Conservation (phyloP, 192 early-diverging fungal genomes). For the Funneliformis mosseae region DNA sequence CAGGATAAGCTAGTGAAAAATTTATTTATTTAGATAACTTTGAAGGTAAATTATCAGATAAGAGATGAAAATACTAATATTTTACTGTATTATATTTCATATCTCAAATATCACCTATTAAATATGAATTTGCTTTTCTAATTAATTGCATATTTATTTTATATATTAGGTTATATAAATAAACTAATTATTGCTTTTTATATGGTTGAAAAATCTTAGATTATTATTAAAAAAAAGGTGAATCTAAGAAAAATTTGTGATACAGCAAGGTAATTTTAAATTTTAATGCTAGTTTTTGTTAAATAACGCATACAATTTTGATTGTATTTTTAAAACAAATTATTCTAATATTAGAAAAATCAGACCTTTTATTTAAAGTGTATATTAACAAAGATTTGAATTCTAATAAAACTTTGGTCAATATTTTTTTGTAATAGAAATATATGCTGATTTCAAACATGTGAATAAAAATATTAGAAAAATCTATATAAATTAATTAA, state of each 20-base stretch:
- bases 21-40: not conserved
- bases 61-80: too few relatives aligned
- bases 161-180: too few relatives aligned
- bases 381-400: not conserved
- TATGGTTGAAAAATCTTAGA: not conserved
- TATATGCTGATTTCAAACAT: not conserved
- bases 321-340: not conserved
- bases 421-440: not conserved
- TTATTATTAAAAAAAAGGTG: not conserved
- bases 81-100: too few relatives aligned
- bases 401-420: not conserved
- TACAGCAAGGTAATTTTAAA: not conserved
- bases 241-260: not conserved
- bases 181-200: not conserved
- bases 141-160: too few relatives aligned
- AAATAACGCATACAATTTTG: not conserved
- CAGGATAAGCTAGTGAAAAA: not conserved
- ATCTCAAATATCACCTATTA: too few relatives aligned
- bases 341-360: not conserved
- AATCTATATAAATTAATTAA: too few relatives aligned
- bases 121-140: too few relatives aligned
- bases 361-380: not conserved
- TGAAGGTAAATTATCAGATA: not conserved
- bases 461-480: not conserved
- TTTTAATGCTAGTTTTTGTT: not conserved